Conservation (phyloP, 2,329 filamentous ascomycete species). For the Endothia cerciana region DNA sequence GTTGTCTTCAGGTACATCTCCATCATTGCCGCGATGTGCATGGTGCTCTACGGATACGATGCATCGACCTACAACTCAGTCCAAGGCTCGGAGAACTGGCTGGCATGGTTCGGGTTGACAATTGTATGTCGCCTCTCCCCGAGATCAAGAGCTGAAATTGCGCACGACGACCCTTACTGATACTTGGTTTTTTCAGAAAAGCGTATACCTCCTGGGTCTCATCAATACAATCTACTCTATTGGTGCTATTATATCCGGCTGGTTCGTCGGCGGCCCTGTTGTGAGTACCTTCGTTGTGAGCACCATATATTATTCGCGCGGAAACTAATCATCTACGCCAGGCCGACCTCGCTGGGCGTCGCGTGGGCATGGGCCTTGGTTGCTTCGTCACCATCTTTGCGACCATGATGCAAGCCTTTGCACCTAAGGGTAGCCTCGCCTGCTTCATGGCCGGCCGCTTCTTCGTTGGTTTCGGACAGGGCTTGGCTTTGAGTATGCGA, state of each 20-base stretch:
- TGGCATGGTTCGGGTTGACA: slow-evolving; percentile 62
- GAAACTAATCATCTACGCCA: slow-evolving; percentile 20
- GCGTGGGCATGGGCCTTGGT: slow-evolving; percentile 67
- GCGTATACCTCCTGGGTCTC: slow-evolving; percentile 48
- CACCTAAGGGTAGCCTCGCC: slow-evolving; percentile 62
- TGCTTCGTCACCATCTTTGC: slow-evolving; percentile 68
- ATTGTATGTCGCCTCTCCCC: slow-evolving; percentile 33
- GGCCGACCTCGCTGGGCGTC: slow-evolving; percentile 64
- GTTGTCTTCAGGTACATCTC: slow-evolving; percentile 61
- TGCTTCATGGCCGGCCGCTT: slow-evolving; percentile 71
- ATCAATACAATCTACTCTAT: slow-evolving; percentile 74
- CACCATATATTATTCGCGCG: too few species aligned
- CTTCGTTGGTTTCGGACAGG: slow-evolving; percentile 71
- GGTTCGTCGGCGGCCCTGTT: slow-evolving; percentile 68
- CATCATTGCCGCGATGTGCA: slow-evolving; percentile 71
- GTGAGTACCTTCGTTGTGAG: slow-evolving; percentile 37
- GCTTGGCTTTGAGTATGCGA: slow-evolving; percentile 55
- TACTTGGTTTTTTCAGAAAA: neutral
- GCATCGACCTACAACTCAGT: slow-evolving; percentile 75
- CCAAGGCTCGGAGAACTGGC: slow-evolving; percentile 69
- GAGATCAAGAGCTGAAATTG: neutral
- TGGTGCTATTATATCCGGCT: slow-evolving; percentile 70
- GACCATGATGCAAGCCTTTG: slow-evolving; percentile 70
- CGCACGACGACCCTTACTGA: neutral
- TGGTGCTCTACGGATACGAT: slow-evolving; percentile 78